Percentiles rank a stretch among this genome's conserved stretches.
phyloP scores from a whole-genome alignment of 306 rosid species.

The Heteromeles arbutifolia region DNA sequence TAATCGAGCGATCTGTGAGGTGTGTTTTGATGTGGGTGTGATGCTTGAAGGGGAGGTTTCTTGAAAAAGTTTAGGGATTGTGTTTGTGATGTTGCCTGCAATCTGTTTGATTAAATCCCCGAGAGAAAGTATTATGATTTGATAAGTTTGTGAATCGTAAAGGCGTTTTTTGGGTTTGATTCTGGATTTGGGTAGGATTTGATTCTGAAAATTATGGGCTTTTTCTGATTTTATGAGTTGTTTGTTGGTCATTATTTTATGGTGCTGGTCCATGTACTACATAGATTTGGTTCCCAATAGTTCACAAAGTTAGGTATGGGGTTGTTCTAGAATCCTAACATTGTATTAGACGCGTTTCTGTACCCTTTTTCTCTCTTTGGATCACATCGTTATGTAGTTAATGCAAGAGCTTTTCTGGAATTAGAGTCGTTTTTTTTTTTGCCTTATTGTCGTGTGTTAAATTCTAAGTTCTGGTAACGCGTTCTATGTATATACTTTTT shows the following conservation, averaged over 20 bases:
- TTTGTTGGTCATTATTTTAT: not conserved
- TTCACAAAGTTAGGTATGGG: not conserved
- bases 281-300: not conserved
- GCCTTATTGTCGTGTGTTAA: not conserved
- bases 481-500: not conserved
- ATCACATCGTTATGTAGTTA: not conserved
- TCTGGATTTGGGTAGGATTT: not conserved
- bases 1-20: not conserved
- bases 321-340: no score
- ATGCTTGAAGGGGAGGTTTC: not conserved
- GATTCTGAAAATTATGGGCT: not conserved
- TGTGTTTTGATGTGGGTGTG: not conserved
- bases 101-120: not conserved
- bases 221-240: not conserved
- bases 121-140: not conserved
- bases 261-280: not conserved
- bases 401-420: not conserved
- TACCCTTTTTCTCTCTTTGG: no score
- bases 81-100: not conserved
- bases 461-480: not conserved
- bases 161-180: not conserved
- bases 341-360: no score
- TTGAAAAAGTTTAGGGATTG: not conserved
- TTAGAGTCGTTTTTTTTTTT: not conserved
- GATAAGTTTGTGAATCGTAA: not conserved